phyloP scores from a whole-genome alignment of 768 basidiomycete genomes.

The Leccinum sublutescens region DNA sequence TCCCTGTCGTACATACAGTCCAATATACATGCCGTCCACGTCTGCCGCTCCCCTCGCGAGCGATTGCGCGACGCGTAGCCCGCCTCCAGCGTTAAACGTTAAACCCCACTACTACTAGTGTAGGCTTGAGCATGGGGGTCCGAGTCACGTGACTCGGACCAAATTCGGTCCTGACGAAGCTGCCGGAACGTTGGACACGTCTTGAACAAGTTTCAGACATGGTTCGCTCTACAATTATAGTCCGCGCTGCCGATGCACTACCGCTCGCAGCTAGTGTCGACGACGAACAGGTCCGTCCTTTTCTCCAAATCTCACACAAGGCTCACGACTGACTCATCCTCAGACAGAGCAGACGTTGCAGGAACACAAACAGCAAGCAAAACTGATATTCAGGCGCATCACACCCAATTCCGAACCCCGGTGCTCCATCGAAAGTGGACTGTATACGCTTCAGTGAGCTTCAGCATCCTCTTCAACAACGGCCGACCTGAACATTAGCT shows the following conservation, averaged over 20 bases:
- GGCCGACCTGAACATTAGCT: constrained; percentile 11
- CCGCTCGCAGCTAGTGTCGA: constrained; percentile 96
- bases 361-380: constrained; percentile 98
- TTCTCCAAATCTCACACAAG: neutral
- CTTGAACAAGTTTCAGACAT: constrained; percentile 37
- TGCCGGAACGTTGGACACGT: neutral
- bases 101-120: no score
- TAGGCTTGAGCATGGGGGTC: no score
- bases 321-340: constrained; percentile 5
- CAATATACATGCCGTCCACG: no score
- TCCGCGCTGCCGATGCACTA: constrained; percentile 80
- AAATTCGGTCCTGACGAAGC: no score
- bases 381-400: constrained; percentile 93
- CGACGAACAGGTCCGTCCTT: constrained; percentile 78
- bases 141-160: no score
- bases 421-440: constrained; percentile 95
- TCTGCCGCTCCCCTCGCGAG: no score
- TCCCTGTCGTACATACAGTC: no score
- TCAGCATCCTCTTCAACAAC: neutral
- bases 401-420: constrained; percentile 92
- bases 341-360: constrained; percentile 93
- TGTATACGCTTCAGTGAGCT: constrained; percentile 93
- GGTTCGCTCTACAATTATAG: constrained; percentile 87
- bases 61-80: no score
- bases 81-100: no score